phyloP scores from a whole-genome alignment of 2,329 filamentous ascomycete genomes.

The Trichophyton benhamiae region DNA sequence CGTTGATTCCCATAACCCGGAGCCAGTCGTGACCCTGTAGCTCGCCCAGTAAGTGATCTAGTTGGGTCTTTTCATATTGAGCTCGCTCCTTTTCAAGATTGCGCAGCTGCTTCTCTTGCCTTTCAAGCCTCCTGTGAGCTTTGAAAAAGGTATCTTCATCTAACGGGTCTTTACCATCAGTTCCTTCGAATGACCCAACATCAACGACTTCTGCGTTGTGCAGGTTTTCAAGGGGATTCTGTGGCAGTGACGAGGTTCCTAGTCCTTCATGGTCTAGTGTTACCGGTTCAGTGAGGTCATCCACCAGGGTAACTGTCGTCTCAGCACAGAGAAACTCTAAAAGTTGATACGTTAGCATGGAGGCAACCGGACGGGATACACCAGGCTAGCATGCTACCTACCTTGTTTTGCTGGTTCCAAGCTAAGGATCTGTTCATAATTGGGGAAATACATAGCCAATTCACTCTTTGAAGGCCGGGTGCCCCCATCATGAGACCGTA shows the following conservation, averaged over 20 bases:
- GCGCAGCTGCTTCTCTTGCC: conserved; percentile 55
- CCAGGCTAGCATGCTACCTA: conserved; percentile 27
- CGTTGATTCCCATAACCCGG: conserved; percentile 77
- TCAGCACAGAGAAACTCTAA: conserved; percentile 60
- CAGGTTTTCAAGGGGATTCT: conserved; percentile 26
- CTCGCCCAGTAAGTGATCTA: conserved; percentile 62
- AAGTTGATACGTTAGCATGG: background rate
- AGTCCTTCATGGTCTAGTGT: background rate
- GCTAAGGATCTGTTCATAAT: conserved; percentile 88
- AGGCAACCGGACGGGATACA: background rate
- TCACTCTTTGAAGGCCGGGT: conserved; percentile 74
- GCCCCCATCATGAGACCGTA: conserved; percentile 73
- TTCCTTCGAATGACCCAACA: conserved; percentile 25
- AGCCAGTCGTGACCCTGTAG: conserved; percentile 89
- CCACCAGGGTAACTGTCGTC: conserved; percentile 59
- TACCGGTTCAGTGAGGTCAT: conserved; percentile 38
- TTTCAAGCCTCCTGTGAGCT: conserved; percentile 48
- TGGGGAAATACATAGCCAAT: conserved; percentile 76
- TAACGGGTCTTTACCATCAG: conserved; percentile 40
- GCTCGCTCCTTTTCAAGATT: conserved; percentile 56
- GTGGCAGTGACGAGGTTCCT: background rate
- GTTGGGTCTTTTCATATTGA: conserved; percentile 53
- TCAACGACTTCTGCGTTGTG: conserved; percentile 34
- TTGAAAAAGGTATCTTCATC: conserved; percentile 44
- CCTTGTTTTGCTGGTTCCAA: conserved; percentile 68